These are phyloP conservation scores for Ustilago crameri DNA, from an alignment of 1,284 basidiomycete species.

Conservation along the genomic window DNA sequence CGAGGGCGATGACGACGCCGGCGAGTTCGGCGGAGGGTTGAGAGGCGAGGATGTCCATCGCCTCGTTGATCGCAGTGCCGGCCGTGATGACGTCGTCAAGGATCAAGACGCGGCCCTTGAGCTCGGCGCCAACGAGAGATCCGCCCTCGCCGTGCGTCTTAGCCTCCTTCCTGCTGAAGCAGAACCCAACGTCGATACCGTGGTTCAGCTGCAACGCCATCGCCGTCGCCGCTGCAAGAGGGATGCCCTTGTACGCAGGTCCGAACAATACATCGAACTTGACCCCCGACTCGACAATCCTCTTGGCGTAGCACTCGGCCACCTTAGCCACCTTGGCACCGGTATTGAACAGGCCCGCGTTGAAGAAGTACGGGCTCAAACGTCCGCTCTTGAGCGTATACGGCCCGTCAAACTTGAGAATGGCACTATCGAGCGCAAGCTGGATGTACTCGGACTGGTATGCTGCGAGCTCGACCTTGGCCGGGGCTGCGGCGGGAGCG, in stretches of 20 bases:
- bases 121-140: constrained; percentile 83
- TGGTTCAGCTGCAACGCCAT: constrained; percentile 78
- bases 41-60: constrained; percentile 58
- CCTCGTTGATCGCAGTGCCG: constrained; percentile 72
- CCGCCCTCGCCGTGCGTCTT: constrained; percentile 99
- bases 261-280: constrained; percentile 91
- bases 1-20: constrained; percentile 89
- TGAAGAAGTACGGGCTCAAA: constrained; percentile 95
- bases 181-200: constrained; percentile 79
- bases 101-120: constrained; percentile 79
- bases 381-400: constrained; percentile 82
- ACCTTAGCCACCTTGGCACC: constrained; percentile 83
- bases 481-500: constrained; percentile 8
- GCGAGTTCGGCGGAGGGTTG: constrained; percentile 72
- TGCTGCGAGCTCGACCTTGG: constrained; percentile 46
- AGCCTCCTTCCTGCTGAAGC: constrained; percentile 93
- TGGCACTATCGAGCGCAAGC: constrained; percentile 56
- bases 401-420: constrained; percentile 65
- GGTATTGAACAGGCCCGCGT: constrained; percentile 84
- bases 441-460: constrained; percentile 66
- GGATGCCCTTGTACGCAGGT: constrained; percentile 97
- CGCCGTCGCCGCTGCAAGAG: constrained; percentile 87
- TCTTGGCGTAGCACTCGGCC: constrained; percentile 83
- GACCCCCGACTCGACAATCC: constrained; percentile 73
- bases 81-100: constrained; percentile 97